These are phyloP conservation scores for Sporothrix protearum DNA, from an alignment of 2,329 filamentous ascomycete genomes.

Conservation along the genomic window DNA sequence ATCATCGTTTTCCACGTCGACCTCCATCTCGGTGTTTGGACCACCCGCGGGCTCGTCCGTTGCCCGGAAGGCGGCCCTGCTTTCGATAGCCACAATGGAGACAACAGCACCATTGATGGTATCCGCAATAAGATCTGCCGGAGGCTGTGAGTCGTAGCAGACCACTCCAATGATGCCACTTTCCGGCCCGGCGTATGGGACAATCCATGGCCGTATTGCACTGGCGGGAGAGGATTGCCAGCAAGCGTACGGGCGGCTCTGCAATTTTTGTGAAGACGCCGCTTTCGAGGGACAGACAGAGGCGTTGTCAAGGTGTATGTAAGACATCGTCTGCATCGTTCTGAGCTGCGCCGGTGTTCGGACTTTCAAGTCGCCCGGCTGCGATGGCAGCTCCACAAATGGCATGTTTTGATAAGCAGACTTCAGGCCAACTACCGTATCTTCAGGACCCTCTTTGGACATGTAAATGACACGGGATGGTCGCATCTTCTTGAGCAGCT, in stretches of 20 bases:
- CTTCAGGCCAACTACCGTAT: conserved; percentile 54
- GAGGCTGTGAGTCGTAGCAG: conserved; percentile 63
- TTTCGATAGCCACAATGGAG: conserved; percentile 61
- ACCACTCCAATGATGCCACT: conserved; percentile 62
- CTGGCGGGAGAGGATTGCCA: conserved; percentile 58
- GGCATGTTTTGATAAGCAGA: conserved; percentile 41
- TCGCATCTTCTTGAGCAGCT: conserved; percentile 51
- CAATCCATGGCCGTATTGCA: conserved; percentile 55
- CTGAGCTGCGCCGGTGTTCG: conserved; percentile 64
- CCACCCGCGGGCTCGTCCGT: conserved; percentile 24
- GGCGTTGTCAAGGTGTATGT: conserved; percentile 57
- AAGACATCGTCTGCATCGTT: conserved; percentile 75
- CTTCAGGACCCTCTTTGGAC: conserved; percentile 58
- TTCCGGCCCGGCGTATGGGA: conserved; percentile 52
- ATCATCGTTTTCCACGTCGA: background rate
- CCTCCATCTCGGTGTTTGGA: background rate
- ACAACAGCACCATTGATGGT: conserved; percentile 69
- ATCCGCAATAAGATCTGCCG: conserved; percentile 56
- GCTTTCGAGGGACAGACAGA: background rate
- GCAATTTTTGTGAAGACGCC: background rate
- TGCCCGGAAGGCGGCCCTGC: conserved; percentile 45
- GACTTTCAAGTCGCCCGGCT: conserved; percentile 52
- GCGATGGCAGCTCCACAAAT: conserved; percentile 56
- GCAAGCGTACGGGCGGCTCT: conserved; percentile 14
- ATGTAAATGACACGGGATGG: conserved; percentile 66